Percentiles rank a stretch among this genome's conserved stretches.
Evolutionary conservation across 768 basidiomycete genomes (phyloP).

Genomic region (Tulasnella sp.): DNA sequence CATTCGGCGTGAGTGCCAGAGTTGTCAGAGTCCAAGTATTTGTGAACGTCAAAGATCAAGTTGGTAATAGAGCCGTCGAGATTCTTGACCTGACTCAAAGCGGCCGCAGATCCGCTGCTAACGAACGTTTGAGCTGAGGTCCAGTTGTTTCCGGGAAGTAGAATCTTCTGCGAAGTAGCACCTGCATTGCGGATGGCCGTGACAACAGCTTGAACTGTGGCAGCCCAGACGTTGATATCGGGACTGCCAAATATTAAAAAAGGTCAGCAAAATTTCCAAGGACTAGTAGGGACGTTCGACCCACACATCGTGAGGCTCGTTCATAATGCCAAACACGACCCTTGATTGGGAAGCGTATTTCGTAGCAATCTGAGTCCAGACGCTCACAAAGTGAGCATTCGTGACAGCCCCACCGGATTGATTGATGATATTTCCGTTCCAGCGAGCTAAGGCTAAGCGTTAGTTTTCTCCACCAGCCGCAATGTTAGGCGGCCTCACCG

Average conservation of each 20-base stretch:
- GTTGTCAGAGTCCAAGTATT: conserved; percentile 48
- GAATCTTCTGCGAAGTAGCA: conserved; percentile 52
- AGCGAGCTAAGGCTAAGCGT: conserved; percentile 45
- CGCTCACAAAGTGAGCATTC: conserved; percentile 48
- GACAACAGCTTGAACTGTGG: conserved; percentile 53
- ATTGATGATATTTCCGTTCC: conserved; percentile 53
- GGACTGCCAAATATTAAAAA: conserved; percentile 37
- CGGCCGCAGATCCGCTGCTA: conserved; percentile 49
- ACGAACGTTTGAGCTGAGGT: conserved; percentile 42
- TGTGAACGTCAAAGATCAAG: conserved; percentile 60
- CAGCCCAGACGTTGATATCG: conserved; percentile 47
- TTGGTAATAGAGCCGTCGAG: conserved; percentile 42
- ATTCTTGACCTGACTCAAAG: conserved; percentile 45
- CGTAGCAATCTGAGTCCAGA: conserved; percentile 52
- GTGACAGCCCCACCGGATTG: conserved; percentile 53
- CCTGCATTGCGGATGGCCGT: conserved; percentile 57
- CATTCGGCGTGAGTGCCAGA: conserved; percentile 45
- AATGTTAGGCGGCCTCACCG: conserved; percentile 36
- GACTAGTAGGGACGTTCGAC: conserved; percentile 38
- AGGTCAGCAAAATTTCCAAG: background rate
- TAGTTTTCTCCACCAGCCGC: conserved; percentile 42
- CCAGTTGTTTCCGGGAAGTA: conserved; percentile 59
- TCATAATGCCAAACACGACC: conserved; percentile 46
- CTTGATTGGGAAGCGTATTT: conserved; percentile 42
- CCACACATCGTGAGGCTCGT: conserved; percentile 54